These are phyloP conservation scores for Irpex sp. DNA, from an alignment of 1,284 basidiomycete species.

Conservation along the genomic window DNA sequence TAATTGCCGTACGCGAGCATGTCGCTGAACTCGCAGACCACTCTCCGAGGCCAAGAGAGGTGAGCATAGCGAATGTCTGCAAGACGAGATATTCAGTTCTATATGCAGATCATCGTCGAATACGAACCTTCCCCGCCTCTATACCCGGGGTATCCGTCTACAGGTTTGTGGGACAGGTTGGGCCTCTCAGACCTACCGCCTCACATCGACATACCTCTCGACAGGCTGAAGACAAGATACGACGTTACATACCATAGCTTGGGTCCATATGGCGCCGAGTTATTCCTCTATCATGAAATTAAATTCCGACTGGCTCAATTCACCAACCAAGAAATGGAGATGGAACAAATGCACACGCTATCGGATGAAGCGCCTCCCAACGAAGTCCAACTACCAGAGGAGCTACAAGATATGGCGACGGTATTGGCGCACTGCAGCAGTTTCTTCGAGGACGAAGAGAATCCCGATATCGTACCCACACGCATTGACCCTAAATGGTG, in stretches of 20 bases:
- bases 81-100: neutral
- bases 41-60: slow-evolving; percentile 65
- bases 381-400: slow-evolving; percentile 27
- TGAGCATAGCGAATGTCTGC: slow-evolving; percentile 20
- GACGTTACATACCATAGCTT: slow-evolving; percentile 48
- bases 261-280: slow-evolving; percentile 53
- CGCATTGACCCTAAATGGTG: slow-evolving; percentile 54
- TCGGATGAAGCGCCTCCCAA: slow-evolving; percentile 6
- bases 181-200: slow-evolving; percentile 39
- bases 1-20: slow-evolving; percentile 70
- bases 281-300: slow-evolving; percentile 61
- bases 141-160: slow-evolving; percentile 52
- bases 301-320: slow-evolving; percentile 42
- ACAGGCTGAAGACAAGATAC: slow-evolving; percentile 56
- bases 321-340: slow-evolving; percentile 26
- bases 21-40: slow-evolving; percentile 57
- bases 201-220: slow-evolving; percentile 48
- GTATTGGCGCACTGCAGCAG: slow-evolving; percentile 48
- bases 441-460: slow-evolving; percentile 40
- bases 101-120: slow-evolving; percentile 49
- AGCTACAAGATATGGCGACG: slow-evolving; percentile 42
- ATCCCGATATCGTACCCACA: slow-evolving; percentile 32
- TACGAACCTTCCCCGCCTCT: slow-evolving; percentile 47
- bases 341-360: slow-evolving; percentile 18
- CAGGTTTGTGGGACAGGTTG: slow-evolving; percentile 49